Evolutionary conservation across 805 yeast species (phyloP), one percentile per base, ranked within the genome.

Genomic region (Wickerhamomyces mucosus): DNA sequence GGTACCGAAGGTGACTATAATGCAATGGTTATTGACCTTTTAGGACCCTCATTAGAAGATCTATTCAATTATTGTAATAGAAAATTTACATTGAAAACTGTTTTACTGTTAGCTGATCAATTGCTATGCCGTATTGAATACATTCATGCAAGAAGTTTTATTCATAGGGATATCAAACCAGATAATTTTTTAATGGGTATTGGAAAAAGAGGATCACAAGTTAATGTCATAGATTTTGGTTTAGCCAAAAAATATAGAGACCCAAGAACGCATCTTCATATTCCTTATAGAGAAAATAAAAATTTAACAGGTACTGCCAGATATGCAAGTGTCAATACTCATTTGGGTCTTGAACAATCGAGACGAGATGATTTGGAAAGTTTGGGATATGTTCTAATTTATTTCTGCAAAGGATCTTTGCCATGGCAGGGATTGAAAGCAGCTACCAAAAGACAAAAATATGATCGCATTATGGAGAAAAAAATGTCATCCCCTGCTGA

Each of bases 361-460:
- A 77, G 98, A 64, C 75, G 98, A 56, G 98, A 89, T 59, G 98
- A 89, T 57, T 69, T 89, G 48, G 98, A 92, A 62, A 78, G 92
- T 39, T 70, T 89, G 51, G 97, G 96, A 31, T 89, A 89, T 54
- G 96, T 89, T 33, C 68, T 92, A 47, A 83, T 89, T 46, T 89
- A 89, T 61, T 92, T 89, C 55, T 81, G 95, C 58, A 75, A 95
- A 36, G 97, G 98, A 27, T 81, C 94, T 13, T 72, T 89, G 49
- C 98, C 98, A 33, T 89, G 98, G 98, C 98, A 89, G 61, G 98
- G 98, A 4, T 71, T 89, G 50, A 86, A 86, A 60, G 98, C 97
- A 24, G 92, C 89, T 17, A 85, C 96, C 12, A 89, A 89, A 63
- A 83, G 94, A 63, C 96, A 89, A 58, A 89, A 92, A 61, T 89